A percentile compares a stretch with the other conserved stretches of the same genome.
Evolutionary conservation across 75 land plant species (phyloP).

Genomic region (Picea sitchensis): DNA sequence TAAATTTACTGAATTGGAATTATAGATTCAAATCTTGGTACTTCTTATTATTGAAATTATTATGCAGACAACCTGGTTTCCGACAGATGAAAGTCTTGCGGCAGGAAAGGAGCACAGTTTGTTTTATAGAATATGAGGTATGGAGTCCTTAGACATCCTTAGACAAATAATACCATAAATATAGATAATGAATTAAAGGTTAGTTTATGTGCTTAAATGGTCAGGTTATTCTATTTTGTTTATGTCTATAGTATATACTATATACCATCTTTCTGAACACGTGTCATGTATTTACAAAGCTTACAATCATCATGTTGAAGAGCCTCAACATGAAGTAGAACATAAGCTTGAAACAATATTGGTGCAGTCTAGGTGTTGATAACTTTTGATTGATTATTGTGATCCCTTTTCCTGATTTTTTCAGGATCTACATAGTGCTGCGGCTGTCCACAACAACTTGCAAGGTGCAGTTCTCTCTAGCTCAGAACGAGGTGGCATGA

Average conservation of each 20-base stretch:
- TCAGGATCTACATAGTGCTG: conserved; percentile 93
- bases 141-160: too few relatives aligned
- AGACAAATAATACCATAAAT: not conserved
- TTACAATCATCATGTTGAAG: not conserved
- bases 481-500: conserved; percentile 96
- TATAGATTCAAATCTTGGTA: not conserved
- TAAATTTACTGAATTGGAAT: not conserved
- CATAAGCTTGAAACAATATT: not conserved
- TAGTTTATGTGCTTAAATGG: not conserved
- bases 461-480: conserved; percentile 97
- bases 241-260: not conserved
- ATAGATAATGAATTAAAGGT: not conserved
- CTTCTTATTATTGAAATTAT: not conserved
- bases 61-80: conserved; percentile 89
- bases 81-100: conserved; percentile 96
- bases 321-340: not conserved
- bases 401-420: not conserved
- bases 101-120: conserved; percentile 95
- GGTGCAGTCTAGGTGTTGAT: not conserved
- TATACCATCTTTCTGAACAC: not conserved
- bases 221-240: not conserved
- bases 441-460: conserved; percentile 80
- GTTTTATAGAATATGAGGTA: conserved; percentile 99
- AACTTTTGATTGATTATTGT: not conserved
- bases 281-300: not conserved